These are phyloP conservation scores for Phytophthora rubi DNA, from an alignment of 352 stramenopile genomes.

Conservation along the genomic window DNA sequence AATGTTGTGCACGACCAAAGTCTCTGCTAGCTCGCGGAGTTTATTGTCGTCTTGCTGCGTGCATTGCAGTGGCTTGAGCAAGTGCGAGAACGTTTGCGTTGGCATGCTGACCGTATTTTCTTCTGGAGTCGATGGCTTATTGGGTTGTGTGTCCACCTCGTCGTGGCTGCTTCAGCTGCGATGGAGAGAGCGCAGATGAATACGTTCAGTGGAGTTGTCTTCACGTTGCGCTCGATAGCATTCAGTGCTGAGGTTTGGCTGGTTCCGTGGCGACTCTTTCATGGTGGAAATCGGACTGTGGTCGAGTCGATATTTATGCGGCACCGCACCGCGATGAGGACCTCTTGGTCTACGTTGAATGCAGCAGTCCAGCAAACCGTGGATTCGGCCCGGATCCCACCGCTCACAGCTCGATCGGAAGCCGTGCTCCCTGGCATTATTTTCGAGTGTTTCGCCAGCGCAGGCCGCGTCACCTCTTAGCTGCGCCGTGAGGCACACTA, in stretches of 20 bases:
- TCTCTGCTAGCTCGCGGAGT: constrained; percentile 29
- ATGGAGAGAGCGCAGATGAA: constrained; percentile 16
- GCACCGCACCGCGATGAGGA: neutral
- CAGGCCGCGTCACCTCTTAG: constrained; percentile 12
- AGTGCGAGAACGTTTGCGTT: constrained; percentile 17
- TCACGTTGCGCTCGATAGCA: constrained; percentile 16
- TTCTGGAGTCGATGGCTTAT: neutral
- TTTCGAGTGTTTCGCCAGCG: neutral
- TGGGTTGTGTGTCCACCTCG: constrained; percentile 10
- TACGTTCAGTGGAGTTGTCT: constrained; percentile 24
- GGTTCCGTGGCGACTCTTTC: constrained; percentile 3
- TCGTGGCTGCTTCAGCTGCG: constrained; percentile 10
- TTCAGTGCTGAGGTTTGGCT: neutral
- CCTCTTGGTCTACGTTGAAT: constrained; percentile 11
- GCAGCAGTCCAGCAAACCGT: neutral
- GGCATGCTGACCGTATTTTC: constrained; percentile 4
- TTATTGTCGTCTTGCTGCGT: constrained; percentile 21
- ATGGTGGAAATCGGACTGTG: constrained; percentile 5
- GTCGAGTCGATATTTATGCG: neutral
- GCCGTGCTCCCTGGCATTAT: constrained; percentile 9
- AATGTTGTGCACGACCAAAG: constrained; percentile 39
- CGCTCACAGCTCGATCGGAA: neutral
- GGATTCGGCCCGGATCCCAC: neutral
- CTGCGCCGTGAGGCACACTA: constrained; percentile 6
- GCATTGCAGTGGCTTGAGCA: constrained; percentile 19